These are phyloP conservation scores for Plasmodium yoelii DNA, from an alignment of 169 alveolate genomes.

Conservation along the genomic window DNA sequence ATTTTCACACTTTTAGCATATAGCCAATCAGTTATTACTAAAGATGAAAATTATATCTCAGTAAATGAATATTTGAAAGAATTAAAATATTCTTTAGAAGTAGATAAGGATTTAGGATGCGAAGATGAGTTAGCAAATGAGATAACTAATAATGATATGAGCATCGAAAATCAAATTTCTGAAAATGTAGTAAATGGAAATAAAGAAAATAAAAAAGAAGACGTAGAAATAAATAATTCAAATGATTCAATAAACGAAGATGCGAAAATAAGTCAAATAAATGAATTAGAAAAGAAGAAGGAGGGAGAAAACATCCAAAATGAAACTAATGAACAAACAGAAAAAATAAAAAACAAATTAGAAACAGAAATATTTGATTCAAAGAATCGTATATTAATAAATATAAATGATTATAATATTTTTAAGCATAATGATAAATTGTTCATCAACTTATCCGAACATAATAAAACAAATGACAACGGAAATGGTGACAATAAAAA, in stretches of 20 bases:
- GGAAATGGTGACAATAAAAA: slow-evolving; percentile 8
- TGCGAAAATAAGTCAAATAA: neutral
- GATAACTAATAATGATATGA: slow-evolving; percentile 22
- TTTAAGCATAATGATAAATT: slow-evolving; percentile 54
- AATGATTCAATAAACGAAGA: slow-evolving; percentile 1
- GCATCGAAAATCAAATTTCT: neutral
- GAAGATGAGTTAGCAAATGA: slow-evolving; percentile 6
- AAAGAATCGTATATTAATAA: slow-evolving; percentile 60
- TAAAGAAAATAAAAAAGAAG: slow-evolving; percentile 10
- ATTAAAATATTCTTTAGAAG: slow-evolving; percentile 30
- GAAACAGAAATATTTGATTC: slow-evolving; percentile 12
- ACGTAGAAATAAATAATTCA: neutral
- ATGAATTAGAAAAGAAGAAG: slow-evolving; percentile 5
- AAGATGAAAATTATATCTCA: slow-evolving; percentile 17
- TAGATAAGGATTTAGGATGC: neutral
- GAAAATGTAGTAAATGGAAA: slow-evolving; percentile 8
- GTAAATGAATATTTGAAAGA: slow-evolving; percentile 39
- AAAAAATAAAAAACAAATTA: slow-evolving; percentile 12
- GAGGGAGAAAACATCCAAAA: slow-evolving; percentile 4
- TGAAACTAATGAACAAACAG: slow-evolving; percentile 2
- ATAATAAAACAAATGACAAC: slow-evolving; percentile 11
- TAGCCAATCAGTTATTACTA: slow-evolving; percentile 14
- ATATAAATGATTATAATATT: slow-evolving; percentile 43
- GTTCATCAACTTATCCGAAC: slow-evolving; percentile 44
- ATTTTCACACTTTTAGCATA: slow-evolving; percentile 38